phyloP scores from a whole-genome alignment of 2,329 filamentous ascomycete genomes.

The Dryadomyces quercus-mongolicae region DNA sequence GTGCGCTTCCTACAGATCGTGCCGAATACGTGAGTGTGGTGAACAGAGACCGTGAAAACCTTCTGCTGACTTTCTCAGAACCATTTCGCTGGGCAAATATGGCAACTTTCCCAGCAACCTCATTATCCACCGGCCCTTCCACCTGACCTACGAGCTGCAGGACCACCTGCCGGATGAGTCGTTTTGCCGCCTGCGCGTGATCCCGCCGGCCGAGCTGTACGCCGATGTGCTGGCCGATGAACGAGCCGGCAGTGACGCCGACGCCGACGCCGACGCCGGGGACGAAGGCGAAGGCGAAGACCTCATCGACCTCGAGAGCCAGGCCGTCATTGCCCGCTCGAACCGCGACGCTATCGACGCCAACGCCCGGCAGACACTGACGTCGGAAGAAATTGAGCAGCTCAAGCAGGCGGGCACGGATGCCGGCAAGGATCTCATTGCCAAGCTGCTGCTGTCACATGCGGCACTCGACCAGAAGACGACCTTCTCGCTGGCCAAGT shows the following conservation, averaged over 20 bases:
- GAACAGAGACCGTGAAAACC: neutral
- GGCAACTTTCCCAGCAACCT: slow-evolving; percentile 83
- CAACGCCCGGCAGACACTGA: slow-evolving; percentile 31
- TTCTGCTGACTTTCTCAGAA: slow-evolving; percentile 37
- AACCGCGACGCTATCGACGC: slow-evolving; percentile 49
- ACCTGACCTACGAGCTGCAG: slow-evolving; percentile 81
- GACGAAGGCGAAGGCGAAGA: slow-evolving; percentile 27
- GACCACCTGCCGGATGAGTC: slow-evolving; percentile 54
- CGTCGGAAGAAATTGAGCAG: slow-evolving; percentile 55
- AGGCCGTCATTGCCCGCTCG: slow-evolving; percentile 39
- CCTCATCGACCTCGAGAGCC: slow-evolving; percentile 31
- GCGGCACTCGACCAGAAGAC: slow-evolving; percentile 90
- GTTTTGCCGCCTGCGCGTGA: slow-evolving; percentile 61
- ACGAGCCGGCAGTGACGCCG: slow-evolving; percentile 2
- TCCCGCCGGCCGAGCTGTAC: slow-evolving; percentile 71
- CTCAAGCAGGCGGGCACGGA: slow-evolving; percentile 61
- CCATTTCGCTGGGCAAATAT: slow-evolving; percentile 83
- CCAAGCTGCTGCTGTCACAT: slow-evolving; percentile 85
- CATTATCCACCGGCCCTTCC: slow-evolving; percentile 79
- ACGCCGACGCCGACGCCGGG: slow-evolving; percentile 13
- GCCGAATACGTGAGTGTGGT: slow-evolving; percentile 42
- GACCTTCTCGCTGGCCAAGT: slow-evolving; percentile 84
- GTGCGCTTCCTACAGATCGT: slow-evolving; percentile 43
- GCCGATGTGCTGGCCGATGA: slow-evolving; percentile 55
- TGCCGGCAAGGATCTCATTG: slow-evolving; percentile 79